These are phyloP conservation scores for Gonapodya sp. DNA, from an alignment of 192 early-diverging fungal species.

Conservation along the genomic window DNA sequence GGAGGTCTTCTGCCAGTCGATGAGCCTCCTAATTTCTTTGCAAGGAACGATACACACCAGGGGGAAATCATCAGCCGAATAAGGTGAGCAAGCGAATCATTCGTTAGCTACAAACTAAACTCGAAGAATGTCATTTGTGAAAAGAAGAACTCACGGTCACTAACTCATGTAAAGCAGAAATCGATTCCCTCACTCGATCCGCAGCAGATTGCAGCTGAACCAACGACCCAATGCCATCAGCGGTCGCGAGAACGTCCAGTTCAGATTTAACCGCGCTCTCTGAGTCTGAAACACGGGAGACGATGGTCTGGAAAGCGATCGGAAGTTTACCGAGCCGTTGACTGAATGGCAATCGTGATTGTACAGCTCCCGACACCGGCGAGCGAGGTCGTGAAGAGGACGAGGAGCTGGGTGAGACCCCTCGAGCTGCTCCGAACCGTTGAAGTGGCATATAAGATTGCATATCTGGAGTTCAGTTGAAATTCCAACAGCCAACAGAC, in stretches of 20 bases:
- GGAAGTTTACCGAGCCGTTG: background rate
- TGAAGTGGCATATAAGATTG: background rate
- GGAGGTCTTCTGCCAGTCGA: background rate
- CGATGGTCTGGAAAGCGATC: background rate
- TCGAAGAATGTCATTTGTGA: too few relatives aligned
- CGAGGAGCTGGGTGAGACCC: background rate
- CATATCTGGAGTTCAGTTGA: too few relatives aligned
- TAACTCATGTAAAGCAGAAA: background rate
- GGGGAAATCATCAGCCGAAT: background rate
- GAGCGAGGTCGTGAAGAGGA: background rate
- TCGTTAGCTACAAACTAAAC: too few relatives aligned
- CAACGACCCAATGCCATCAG: background rate
- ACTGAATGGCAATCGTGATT: too few relatives aligned
- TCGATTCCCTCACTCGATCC: background rate
- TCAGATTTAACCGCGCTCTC: background rate
- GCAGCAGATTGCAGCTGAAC: background rate
- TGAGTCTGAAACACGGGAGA: background rate
- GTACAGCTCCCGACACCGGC: background rate
- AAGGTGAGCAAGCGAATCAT: too few relatives aligned
- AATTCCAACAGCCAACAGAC: too few relatives aligned
- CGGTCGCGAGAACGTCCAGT: background rate
- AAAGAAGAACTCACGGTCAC: background rate
- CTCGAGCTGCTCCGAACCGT: background rate
- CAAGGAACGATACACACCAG: background rate
- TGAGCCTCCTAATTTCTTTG: background rate